phyloP scores from a whole-genome alignment of 805 yeast species.

The Wickerhamiella domercqiae region DNA sequence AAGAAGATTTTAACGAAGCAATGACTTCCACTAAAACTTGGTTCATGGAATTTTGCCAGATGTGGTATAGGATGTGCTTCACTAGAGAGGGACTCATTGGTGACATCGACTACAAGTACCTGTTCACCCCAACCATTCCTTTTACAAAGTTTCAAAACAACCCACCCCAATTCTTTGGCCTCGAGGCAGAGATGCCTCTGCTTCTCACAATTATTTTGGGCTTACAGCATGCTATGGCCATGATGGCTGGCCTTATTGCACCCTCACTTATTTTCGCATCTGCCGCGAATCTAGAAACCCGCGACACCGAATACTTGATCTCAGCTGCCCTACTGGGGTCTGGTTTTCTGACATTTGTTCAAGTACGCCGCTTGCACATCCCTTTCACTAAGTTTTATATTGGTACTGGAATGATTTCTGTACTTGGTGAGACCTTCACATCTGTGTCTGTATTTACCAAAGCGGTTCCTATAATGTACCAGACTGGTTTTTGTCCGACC shows the following conservation, averaged over 20 bases:
- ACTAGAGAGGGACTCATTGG: slow-evolving; percentile 76
- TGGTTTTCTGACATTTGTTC: slow-evolving; percentile 55
- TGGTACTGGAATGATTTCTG: slow-evolving; percentile 81
- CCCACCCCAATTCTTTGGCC: slow-evolving; percentile 57
- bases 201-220: slow-evolving; percentile 64
- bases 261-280: slow-evolving; percentile 65
- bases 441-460: slow-evolving; percentile 67
- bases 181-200: slow-evolving; percentile 70
- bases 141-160: slow-evolving; percentile 41
- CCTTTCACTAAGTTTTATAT: slow-evolving; percentile 57
- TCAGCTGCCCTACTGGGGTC: slow-evolving; percentile 60
- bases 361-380: slow-evolving; percentile 68
- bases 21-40: neutral
- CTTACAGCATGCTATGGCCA: slow-evolving; percentile 73
- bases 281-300: slow-evolving; percentile 41
- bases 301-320: slow-evolving; percentile 43
- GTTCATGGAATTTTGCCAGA: neutral
- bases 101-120: slow-evolving; percentile 64
- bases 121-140: slow-evolving; percentile 72
- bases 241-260: slow-evolving; percentile 81
- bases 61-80: slow-evolving; percentile 28
- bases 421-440: slow-evolving; percentile 83
- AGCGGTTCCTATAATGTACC: slow-evolving; percentile 70
- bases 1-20: too few relatives aligned
- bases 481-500: slow-evolving; percentile 47